Conservation (phyloP, 2,329 filamentous ascomycete species). For the Diaporthe sp. region DNA sequence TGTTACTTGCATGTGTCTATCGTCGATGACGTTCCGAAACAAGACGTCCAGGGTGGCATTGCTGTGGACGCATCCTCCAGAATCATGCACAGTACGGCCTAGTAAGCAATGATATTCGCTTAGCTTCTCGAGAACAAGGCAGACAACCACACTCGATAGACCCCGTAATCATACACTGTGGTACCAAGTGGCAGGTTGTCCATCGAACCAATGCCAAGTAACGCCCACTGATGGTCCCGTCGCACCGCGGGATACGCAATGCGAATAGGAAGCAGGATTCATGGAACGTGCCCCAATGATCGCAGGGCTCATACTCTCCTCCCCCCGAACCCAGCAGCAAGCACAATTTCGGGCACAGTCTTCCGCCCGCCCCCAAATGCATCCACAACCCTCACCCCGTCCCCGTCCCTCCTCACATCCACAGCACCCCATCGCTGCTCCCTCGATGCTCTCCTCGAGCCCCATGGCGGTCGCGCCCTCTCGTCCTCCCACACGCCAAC, state of each 20-base stretch:
- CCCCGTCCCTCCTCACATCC: conserved; percentile 51
- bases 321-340: conserved; percentile 39
- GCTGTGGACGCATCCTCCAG: neutral
- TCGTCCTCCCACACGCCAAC: conserved; percentile 58
- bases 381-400: conserved; percentile 55
- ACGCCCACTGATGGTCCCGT: neutral
- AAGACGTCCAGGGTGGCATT: neutral
- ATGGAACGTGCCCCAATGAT: neutral
- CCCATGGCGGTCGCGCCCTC: conserved; percentile 34
- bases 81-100: neutral
- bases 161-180: neutral
- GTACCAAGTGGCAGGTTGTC: neutral
- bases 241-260: neutral
- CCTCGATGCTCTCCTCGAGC: conserved; percentile 53
- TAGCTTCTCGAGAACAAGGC: neutral
- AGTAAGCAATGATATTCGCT: neutral
- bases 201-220: neutral
- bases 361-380: conserved; percentile 50
- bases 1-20: neutral
- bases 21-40: neutral
- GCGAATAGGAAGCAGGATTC: neutral
- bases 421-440: conserved; percentile 70
- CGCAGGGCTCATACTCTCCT: conserved; percentile 20
- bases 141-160: neutral
- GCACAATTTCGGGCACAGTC: conserved; percentile 21